Evolutionary conservation across 2,329 filamentous ascomycete genomes (phyloP), one percentile per base, ranked within the genome.

Genomic region (Epichloe gansuensis): DNA sequence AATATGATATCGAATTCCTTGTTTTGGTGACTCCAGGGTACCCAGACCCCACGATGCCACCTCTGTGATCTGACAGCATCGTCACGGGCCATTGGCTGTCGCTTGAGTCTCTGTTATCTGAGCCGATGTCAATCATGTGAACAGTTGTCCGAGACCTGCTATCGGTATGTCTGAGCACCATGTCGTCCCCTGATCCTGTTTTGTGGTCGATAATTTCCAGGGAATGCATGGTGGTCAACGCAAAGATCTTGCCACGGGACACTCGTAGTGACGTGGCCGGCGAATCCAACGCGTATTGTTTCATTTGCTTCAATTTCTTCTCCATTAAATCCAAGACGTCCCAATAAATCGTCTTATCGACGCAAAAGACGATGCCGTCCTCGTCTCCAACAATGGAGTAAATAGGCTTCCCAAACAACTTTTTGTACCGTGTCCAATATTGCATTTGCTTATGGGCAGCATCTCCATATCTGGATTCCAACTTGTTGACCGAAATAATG

Each of bases 341-440:
- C 71, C 78, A 83, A 49, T 78, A 72, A 1, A 90, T 62, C 2
- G 62, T 71, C 13, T 63, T 67, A 55, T 83, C 71, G 56, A 72
- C 66, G 62, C 80, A 77, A 66, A 77, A 74, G 57, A 85, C 74
- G 47, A 86, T 64, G 54, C 79, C 71, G 53, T 78, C 71, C 3
- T 74, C 71, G 54, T 78, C 76, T 5, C 77, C 74, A 2, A 77
- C 67, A 1, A 83, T 72, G 0, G 81, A 73, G 58, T 76, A 78
- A 1, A 86, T 74, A 0, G 81, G 74, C 0, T 69, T 67, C 0
- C 65, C 62, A 41, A 74, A 62, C 8, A 61, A 64, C 47, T 74
- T 72, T 58, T 72, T 77, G 55, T 75, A 74, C 13, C 75, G 71
- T n/a, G 72, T 79, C 71, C 69, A 78, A 63, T 76, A 84, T 21